Evolutionary conservation across 345 rosid species (phyloP).

Genomic region (Eutrema japonicum): DNA sequence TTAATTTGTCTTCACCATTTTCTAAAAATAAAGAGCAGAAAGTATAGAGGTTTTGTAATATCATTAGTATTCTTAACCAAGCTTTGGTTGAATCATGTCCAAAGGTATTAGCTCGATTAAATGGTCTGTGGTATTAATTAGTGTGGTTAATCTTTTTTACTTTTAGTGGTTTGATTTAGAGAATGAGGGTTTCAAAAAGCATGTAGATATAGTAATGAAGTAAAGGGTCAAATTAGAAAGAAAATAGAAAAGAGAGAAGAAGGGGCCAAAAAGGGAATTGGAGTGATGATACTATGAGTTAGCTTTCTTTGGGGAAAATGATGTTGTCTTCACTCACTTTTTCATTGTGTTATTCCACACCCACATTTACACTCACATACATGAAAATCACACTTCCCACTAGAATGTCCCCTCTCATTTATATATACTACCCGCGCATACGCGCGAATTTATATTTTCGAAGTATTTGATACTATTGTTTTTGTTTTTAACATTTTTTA

Average conservation of each 20-base stretch:
- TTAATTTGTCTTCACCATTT: constrained; percentile 10
- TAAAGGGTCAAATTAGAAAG: constrained; percentile 44
- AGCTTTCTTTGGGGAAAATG: constrained; percentile 48
- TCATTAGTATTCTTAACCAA: neutral
- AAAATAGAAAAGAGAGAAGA: constrained; percentile 20
- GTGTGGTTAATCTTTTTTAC: constrained; percentile 10
- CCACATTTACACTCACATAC: constrained; percentile 46
- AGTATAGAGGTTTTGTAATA: neutral
- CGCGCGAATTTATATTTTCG: no score
- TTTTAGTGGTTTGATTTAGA: constrained; percentile 13
- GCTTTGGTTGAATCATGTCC: constrained; percentile 15
- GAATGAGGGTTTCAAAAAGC: constrained; percentile 38
- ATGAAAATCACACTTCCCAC: constrained; percentile 31
- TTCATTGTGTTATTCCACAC: constrained; percentile 41
- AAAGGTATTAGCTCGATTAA: constrained; percentile 29
- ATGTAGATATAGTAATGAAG: constrained; percentile 26
- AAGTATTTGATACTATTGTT: no score
- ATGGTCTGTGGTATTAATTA: constrained; percentile 13
- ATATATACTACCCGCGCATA: no score
- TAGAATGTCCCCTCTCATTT: constrained; percentile 20
- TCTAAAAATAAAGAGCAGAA: constrained; percentile 5
- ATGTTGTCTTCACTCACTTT: constrained; percentile 47
- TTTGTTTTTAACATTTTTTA: no score
- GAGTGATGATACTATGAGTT: constrained; percentile 47
- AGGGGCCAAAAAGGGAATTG: constrained; percentile 41